These are phyloP conservation scores for Penicillium steckii DNA, from an alignment of 495 filamentous ascomycete genomes.

Conservation along the genomic window DNA sequence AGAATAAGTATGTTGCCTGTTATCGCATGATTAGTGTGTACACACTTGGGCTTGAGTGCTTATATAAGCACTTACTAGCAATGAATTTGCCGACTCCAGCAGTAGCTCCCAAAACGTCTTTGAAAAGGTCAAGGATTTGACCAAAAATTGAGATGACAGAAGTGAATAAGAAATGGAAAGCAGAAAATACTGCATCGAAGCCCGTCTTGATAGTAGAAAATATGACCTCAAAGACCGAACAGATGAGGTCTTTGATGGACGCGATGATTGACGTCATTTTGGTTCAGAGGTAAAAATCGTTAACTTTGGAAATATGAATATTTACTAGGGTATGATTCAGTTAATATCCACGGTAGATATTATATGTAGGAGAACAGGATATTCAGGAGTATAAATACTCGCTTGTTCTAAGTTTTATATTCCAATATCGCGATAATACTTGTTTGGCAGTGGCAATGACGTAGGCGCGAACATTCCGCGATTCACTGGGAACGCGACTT, in stretches of 20 bases:
- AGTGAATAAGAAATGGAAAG: not conserved
- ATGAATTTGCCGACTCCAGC: conserved; percentile 5
- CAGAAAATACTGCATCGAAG: not conserved
- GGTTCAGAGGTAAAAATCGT: not conserved
- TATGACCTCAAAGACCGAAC: conserved; percentile 1
- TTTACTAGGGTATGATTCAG: not conserved
- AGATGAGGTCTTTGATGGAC: conserved; percentile 1
- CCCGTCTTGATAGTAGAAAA: not conserved
- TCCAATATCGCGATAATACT: not conserved
- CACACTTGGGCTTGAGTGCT: too few relatives aligned
- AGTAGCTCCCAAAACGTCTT: not conserved
- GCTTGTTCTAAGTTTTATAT: not conserved
- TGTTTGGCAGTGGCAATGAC: not conserved
- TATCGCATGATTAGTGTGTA: not conserved
- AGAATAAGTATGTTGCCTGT: conserved; percentile 4
- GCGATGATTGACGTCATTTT: conserved; percentile 2
- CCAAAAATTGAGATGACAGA: not conserved
- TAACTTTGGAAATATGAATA: not conserved
- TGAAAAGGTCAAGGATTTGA: not conserved
- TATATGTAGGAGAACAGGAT: not conserved
- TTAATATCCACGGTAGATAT: not conserved
- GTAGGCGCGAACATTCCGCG: too few relatives aligned
- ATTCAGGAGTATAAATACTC: not conserved
- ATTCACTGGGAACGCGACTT: too few relatives aligned
- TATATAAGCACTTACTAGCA: conserved; percentile 6